These are phyloP conservation scores for Magnusiomyces tetraspermus DNA, from an alignment of 1,139 yeast species.

Conservation along the genomic window DNA sequence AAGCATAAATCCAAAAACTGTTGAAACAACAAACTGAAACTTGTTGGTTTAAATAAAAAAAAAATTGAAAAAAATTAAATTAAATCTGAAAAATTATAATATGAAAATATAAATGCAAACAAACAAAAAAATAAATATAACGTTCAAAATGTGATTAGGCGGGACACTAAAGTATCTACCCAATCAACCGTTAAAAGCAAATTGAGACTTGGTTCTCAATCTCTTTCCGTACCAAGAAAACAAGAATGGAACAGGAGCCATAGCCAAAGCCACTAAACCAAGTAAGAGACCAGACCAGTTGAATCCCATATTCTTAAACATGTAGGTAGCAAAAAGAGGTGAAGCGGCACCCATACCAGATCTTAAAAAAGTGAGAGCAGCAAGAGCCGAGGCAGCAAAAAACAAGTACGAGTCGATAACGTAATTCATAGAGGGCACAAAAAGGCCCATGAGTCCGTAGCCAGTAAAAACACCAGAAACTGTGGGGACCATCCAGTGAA, in stretches of 20 bases:
- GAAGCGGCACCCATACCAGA: conserved; percentile 64
- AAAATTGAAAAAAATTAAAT: too few species aligned
- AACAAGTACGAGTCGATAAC: conserved; percentile 69
- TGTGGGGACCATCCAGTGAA: conserved; percentile 85
- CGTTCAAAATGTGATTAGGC: too few species aligned
- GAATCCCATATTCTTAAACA: conserved; percentile 66
- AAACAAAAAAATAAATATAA: too few species aligned
- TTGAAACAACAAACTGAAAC: too few species aligned
- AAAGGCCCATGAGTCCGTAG: conserved; percentile 62
- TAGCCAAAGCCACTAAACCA: conserved; percentile 53
- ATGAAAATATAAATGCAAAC: too few species aligned
- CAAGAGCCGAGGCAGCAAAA: conserved; percentile 84
- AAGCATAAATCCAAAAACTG: too few species aligned
- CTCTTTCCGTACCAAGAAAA: conserved; percentile 56
- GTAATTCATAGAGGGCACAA: conserved; percentile 69
- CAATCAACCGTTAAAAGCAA: conserved; percentile 33
- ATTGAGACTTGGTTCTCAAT: conserved; percentile 55
- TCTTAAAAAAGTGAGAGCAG: conserved; percentile 76
- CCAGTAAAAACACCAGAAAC: conserved; percentile 66
- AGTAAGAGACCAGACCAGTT: conserved; percentile 79
- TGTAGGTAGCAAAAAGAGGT: conserved; percentile 68
- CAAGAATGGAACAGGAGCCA: conserved; percentile 69
- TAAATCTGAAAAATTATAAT: too few species aligned
- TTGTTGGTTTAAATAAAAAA: too few species aligned
- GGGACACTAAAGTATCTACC: too few species aligned